Base-by-base conservation (phyloP, 176 grass and related monocot genomes). In the Juncus effusus region DNA sequence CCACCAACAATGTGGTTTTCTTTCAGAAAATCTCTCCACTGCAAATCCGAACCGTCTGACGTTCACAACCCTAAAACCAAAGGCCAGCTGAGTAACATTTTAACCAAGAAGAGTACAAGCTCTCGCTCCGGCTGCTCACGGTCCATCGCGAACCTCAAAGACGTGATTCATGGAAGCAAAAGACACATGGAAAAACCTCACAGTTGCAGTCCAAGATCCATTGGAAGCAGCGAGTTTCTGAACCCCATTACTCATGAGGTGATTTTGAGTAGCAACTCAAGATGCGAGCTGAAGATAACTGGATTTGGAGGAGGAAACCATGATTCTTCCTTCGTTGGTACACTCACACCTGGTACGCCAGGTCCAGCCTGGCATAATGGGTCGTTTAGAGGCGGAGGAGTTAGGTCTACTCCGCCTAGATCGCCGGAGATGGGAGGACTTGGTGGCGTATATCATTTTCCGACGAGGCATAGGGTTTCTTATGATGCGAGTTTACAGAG, bases 211-310 rank as follows among this genome's bases (percentile, higher is more conserved):
- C 93, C 93, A 15, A 72, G 93, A 56, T 97, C 93, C 38, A 97
- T 97, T 40, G 93, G 93, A 36, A 97, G 93, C 76, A 97, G 85
- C 60, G 93, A 97, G 72, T 97, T 97, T 76, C 45, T 97, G 36
- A 97, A 97, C 83, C 93, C 93, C n/a, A 97, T 97, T 49, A 87
- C 85, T 0, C 93, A 97, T 51, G 93, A 97, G 88, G 93, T 97
- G 13, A 84, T 97, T 7, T 78, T 92, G 54, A 86, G 93, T 85
- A 86, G 85, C 77, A 92, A 92, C 72, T 92, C 93, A 4, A 79
- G 88, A 64, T 97, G 93, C 59, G 93, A 97, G 67, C 85, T 97
- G 40, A 92, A 81, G 78, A 97, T 97, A 45, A 89, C 93, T 10
- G 93, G 88, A 4, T 86, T 79, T 57, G 83, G 87, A 13, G 72